These are phyloP conservation scores for Nidularia sp. DNA, from an alignment of 768 basidiomycete species.

Conservation along the genomic window DNA sequence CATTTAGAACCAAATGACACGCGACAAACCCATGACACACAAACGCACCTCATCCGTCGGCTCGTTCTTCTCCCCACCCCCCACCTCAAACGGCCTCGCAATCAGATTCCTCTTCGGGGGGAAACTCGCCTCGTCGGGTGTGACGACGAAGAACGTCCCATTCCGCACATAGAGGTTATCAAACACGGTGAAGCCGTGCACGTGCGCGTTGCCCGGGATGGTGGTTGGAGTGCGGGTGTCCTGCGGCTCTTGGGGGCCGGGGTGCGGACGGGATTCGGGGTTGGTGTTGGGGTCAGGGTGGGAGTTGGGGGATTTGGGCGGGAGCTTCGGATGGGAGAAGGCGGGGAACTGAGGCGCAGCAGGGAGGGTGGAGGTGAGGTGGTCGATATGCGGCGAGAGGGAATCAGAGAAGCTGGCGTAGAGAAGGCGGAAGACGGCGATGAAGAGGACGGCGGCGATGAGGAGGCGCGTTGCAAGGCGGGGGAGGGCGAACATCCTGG, in stretches of 20 bases:
- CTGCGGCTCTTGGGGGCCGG: background rate
- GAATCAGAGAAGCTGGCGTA: background rate
- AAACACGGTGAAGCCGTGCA: conserved; percentile 73
- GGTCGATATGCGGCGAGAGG: background rate
- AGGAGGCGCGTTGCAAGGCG: background rate
- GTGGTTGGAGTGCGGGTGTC: conserved; percentile 11
- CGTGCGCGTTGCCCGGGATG: conserved; percentile 32
- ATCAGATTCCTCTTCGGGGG: conserved; percentile 42
- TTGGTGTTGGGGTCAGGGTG: background rate
- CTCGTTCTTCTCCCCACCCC: conserved; percentile 13
- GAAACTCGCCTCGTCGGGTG: conserved; percentile 30
- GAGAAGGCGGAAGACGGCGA: background rate
- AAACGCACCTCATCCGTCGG: conserved; percentile 25
- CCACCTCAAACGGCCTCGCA: conserved; percentile 16
- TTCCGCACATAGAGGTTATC: conserved; percentile 71
- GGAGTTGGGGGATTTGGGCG: too few species aligned
- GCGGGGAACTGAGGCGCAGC: background rate
- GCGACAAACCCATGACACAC: too few species aligned
- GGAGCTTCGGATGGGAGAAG: background rate
- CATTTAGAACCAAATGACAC: too few species aligned
- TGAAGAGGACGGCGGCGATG: background rate
- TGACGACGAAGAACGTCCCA: conserved; percentile 67
- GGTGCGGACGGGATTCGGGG: background rate
- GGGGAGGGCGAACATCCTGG: background rate
- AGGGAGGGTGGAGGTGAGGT: background rate